Conservation (phyloP, 495 filamentous ascomycete species). For the Podospora anserina region DNA sequence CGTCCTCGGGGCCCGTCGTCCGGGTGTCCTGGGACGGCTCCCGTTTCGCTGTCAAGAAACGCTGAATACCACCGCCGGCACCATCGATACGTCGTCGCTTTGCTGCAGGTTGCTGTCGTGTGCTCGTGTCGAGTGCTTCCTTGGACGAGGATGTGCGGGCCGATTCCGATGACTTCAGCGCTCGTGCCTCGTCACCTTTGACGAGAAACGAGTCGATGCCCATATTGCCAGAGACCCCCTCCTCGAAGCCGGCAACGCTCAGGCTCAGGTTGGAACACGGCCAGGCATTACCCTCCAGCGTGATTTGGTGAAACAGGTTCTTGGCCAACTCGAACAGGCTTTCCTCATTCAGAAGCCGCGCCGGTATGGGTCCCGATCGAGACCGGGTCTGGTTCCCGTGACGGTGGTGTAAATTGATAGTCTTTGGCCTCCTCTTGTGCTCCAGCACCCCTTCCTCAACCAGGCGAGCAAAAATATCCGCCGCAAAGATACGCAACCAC, state of each 20-base stretch:
- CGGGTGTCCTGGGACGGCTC: conserved; percentile 24
- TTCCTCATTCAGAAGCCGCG: conserved; percentile 65
- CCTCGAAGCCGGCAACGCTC: conserved; percentile 86
- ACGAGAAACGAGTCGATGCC: conserved; percentile 83
- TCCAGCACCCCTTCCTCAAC: conserved; percentile 91
- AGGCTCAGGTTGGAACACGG: conserved; percentile 83
- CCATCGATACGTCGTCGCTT: conserved; percentile 55
- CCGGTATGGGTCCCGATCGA: conserved; percentile 74
- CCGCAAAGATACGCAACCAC: conserved; percentile 90
- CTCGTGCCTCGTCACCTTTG: conserved; percentile 70
- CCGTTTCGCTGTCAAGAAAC: conserved; percentile 54
- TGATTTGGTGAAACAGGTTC: conserved; percentile 70
- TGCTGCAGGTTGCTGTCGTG: conserved; percentile 38
- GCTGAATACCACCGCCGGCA: conserved; percentile 48
- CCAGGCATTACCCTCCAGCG: conserved; percentile 75
- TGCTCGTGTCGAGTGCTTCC: conserved; percentile 19
- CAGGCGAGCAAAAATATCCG: conserved; percentile 85
- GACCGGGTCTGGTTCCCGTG: conserved; percentile 67
- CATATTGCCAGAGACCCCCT: conserved; percentile 75
- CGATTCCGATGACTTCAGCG: conserved; percentile 24
- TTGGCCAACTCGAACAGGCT: conserved; percentile 75
- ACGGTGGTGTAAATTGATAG: conserved; percentile 77
- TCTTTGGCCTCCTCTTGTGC: conserved; percentile 80
- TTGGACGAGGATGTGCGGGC: conserved; percentile 19
- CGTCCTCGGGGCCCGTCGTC: conserved; percentile 31